Evolutionary conservation across 169 alveolate species (phyloP).

Genomic region (Cryptosporidium ubiquitum): DNA sequence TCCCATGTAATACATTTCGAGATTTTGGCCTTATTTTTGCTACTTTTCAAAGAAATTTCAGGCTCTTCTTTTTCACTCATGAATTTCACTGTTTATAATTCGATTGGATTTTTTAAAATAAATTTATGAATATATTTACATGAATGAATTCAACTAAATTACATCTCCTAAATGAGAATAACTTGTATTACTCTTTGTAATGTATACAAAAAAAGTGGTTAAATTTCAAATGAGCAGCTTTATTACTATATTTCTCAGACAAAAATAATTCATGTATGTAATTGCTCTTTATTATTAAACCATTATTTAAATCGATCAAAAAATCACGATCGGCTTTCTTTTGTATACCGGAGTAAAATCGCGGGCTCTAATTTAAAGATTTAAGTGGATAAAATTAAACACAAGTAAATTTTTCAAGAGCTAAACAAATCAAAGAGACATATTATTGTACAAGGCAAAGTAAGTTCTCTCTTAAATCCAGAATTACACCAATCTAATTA

Average conservation of each 20-base stretch:
- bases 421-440: neutral
- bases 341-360: neutral
- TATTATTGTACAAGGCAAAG: too few relatives aligned
- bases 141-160: neutral
- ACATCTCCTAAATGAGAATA: neutral
- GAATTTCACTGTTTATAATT: neutral
- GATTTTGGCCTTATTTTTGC: neutral
- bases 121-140: neutral
- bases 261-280: neutral
- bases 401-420: neutral
- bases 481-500: neutral
- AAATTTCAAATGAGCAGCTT: neutral
- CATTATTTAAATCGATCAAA: neutral
- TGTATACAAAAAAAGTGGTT: neutral
- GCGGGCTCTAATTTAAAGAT: neutral
- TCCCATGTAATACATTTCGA: slow-evolving; percentile 49
- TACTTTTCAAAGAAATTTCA: neutral
- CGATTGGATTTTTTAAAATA: neutral
- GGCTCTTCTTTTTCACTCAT: neutral
- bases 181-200: too few relatives aligned
- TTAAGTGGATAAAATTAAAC: neutral
- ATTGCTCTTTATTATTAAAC: neutral
- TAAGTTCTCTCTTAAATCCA: too few relatives aligned
- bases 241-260: neutral
- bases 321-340: neutral